Evolutionary conservation across 73 alveolate species (phyloP).

Genomic region (Paramecium sexaurelia): DNA sequence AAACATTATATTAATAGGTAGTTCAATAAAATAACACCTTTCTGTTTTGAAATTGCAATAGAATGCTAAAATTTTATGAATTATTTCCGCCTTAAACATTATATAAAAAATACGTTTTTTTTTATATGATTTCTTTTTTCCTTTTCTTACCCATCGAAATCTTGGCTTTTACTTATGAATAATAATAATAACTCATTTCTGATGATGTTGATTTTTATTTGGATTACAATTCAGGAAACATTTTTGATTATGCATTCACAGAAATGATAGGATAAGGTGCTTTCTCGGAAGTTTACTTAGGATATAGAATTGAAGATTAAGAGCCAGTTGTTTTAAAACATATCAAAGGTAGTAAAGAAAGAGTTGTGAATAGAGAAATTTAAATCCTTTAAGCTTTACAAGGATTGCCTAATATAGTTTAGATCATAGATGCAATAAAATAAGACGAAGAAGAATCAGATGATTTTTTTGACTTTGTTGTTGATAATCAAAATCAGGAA

Average conservation of each 20-base stretch:
- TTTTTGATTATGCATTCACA: constrained; percentile 1
- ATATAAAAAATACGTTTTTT: neutral
- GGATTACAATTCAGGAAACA: constrained; percentile 14
- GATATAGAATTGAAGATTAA: neutral
- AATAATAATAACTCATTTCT: neutral
- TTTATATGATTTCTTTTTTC: neutral
- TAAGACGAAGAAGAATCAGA: neutral
- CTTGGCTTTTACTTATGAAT: neutral
- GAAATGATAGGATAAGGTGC: constrained; percentile 36
- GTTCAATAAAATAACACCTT: neutral
- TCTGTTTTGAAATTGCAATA: constrained; percentile 10
- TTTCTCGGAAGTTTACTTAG: constrained; percentile 37
- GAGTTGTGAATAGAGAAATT: neutral
- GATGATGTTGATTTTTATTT: neutral
- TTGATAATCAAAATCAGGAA: neutral
- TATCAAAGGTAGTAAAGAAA: neutral
- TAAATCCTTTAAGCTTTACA: neutral
- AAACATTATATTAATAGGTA: constrained; percentile 19
- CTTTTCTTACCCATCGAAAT: neutral
- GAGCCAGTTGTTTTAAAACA: neutral
- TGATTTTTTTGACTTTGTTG: neutral
- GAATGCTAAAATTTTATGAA: constrained; percentile 43
- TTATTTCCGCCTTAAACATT: neutral
- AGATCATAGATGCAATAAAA: neutral
- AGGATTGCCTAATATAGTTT: constrained; percentile 27